Conservation (phyloP, 176 grass and related monocot species). For the Ensete glaucum region DNA sequence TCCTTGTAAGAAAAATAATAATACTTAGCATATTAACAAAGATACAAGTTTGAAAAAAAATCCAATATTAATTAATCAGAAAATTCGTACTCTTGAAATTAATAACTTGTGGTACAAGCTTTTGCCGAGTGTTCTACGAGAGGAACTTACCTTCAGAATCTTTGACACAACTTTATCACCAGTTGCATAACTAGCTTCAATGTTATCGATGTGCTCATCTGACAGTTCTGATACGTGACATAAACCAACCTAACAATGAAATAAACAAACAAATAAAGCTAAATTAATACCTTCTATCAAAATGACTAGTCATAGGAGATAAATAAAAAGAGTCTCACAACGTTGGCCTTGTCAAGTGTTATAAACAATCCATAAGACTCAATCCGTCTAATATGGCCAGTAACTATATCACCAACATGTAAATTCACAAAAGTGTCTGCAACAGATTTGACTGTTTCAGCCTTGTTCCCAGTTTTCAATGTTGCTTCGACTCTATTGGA, state of each 20-base stretch:
- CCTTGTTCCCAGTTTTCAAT: constrained; percentile 39
- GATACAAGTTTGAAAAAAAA: too few relatives aligned
- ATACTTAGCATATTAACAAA: too few relatives aligned
- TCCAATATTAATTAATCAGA: too few relatives aligned
- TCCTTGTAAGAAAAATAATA: background rate
- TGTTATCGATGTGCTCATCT: constrained; percentile 65
- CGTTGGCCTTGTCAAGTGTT: constrained; percentile 45
- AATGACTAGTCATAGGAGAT: background rate
- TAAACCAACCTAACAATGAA: constrained; percentile 72
- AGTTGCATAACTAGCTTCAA: constrained; percentile 56
- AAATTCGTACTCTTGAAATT: too few relatives aligned
- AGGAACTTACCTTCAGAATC: constrained; percentile 63
- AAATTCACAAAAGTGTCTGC: constrained; percentile 42
- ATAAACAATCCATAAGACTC: constrained; percentile 86
- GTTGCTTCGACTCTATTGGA: constrained; percentile 79
- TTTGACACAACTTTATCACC: constrained; percentile 70
- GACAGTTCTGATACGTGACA: constrained; percentile 91
- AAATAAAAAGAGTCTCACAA: constrained; percentile 38
- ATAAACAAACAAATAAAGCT: constrained; percentile 13
- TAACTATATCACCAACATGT: constrained; percentile 56
- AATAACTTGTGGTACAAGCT: background rate
- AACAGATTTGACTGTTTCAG: constrained; percentile 33
- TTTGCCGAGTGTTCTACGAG: background rate
- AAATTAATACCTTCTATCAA: background rate
- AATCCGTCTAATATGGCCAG: constrained; percentile 66